Evolutionary conservation across 2,329 filamentous ascomycete genomes (phyloP).

Genomic region (Zymoseptoria ardabiliae): DNA sequence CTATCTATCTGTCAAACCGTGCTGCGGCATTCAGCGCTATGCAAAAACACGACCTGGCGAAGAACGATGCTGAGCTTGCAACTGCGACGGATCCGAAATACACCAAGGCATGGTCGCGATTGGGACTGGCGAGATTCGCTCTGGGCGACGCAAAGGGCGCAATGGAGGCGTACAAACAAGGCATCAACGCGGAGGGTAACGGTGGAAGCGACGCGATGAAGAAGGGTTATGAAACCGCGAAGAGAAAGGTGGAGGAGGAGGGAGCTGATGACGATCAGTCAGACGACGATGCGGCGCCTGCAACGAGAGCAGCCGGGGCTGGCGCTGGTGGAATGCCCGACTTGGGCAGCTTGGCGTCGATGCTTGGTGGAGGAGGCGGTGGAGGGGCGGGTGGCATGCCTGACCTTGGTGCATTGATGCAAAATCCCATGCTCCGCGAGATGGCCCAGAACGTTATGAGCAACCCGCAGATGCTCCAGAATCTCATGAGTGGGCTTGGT

Average conservation of each 20-base stretch:
- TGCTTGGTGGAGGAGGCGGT: conserved; percentile 52
- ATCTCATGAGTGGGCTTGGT: conserved; percentile 65
- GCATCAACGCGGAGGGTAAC: conserved; percentile 88
- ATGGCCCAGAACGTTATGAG: conserved; percentile 98
- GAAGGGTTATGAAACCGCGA: conserved; percentile 91
- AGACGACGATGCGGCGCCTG: conserved; percentile 33
- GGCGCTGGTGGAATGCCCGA: conserved; percentile 39
- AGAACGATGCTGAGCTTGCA: conserved; percentile 82
- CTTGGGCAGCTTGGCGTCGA: conserved; percentile 34
- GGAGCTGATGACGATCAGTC: conserved; percentile 32
- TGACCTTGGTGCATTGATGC: conserved; percentile 81
- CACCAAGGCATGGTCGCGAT: conserved; percentile 92
- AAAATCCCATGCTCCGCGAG: conserved; percentile 93
- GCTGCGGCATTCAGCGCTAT: conserved; percentile 85
- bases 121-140: conserved; percentile 86
- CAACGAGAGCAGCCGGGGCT: conserved; percentile 27
- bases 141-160: conserved; percentile 83
- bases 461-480: conserved; percentile 86
- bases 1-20: conserved; percentile 95
- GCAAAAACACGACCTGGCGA: conserved; percentile 75
- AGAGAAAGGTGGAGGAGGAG: conserved; percentile 76
- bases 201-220: conserved; percentile 96
- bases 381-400: conserved; percentile 71
- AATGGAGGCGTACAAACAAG: conserved; percentile 89
- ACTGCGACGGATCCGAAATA: conserved; percentile 83